phyloP scores from a whole-genome alignment of 2,329 filamentous ascomycete species.

The Aspergillus amoenus region DNA sequence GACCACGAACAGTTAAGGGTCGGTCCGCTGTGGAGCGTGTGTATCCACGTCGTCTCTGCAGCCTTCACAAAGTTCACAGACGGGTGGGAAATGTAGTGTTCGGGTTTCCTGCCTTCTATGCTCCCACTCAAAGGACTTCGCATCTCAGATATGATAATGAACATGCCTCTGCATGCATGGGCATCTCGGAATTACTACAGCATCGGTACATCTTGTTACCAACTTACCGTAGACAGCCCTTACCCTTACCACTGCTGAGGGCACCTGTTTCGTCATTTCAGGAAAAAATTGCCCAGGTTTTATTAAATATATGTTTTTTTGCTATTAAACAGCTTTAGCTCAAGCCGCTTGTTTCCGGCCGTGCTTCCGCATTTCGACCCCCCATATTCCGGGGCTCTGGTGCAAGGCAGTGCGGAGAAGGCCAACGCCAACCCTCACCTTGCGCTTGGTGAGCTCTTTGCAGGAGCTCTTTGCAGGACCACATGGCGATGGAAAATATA shows the following conservation, averaged over 20 bases:
- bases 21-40: conserved; percentile 9
- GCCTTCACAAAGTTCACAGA: neutral
- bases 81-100: neutral
- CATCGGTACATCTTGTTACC: neutral
- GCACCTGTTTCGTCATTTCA: neutral
- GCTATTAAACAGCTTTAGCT: neutral
- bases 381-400: neutral
- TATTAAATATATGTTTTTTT: neutral
- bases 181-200: neutral
- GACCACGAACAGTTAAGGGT: conserved; percentile 2
- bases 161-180: neutral
- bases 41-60: neutral
- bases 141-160: neutral
- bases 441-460: neutral
- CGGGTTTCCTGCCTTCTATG: neutral
- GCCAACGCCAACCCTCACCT: neutral
- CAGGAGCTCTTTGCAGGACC: conserved; percentile 1
- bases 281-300: neutral
- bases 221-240: neutral
- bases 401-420: neutral
- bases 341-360: neutral
- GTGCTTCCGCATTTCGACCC: too few relatives aligned
- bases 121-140: neutral
- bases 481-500: neutral
- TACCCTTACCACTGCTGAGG: neutral